Percentiles rank a stretch among this genome's conserved stretches.
Conservation (phyloP, 768 basidiomycete genomes). For the Boletellus sp. region DNA sequence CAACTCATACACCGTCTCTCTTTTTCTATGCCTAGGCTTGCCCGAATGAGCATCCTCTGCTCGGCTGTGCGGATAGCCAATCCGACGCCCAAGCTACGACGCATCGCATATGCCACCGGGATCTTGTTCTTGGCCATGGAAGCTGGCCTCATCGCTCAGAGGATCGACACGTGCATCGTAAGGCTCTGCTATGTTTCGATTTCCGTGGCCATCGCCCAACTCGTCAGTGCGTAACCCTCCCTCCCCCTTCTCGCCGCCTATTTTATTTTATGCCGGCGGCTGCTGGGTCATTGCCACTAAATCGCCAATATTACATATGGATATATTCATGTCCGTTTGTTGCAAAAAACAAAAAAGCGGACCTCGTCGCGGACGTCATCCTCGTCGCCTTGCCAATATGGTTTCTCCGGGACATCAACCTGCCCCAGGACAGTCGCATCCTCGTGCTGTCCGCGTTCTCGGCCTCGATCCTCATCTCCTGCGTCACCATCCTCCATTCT, state of each 20-base stretch:
- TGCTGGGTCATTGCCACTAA: too few species aligned
- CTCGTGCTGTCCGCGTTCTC: conserved; percentile 22
- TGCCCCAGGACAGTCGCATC: conserved; percentile 14
- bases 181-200: background rate
- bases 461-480: conserved; percentile 20
- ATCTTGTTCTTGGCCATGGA: conserved; percentile 14
- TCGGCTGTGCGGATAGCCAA: conserved; percentile 22
- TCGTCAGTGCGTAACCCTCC: conserved; percentile 22
- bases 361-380: conserved; percentile 18
- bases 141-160: conserved; percentile 16
- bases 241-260: background rate
- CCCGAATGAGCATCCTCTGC: conserved; percentile 27
- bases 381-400: conserved; percentile 15
- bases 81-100: conserved; percentile 8
- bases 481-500: conserved; percentile 22
- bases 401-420: conserved; percentile 15
- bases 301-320: too few species aligned
- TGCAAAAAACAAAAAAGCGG: conserved; percentile 15
- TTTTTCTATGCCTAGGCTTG: conserved; percentile 13
- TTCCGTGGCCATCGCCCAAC: conserved; percentile 18
- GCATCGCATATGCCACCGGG: conserved; percentile 15
- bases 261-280: too few species aligned
- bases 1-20: background rate
- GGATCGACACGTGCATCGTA: conserved; percentile 12
- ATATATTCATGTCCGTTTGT: too few species aligned